Percentiles rank a stretch among this genome's conserved stretches.
These are phyloP conservation scores for Rhodotorula graminis DNA, from an alignment of 768 basidiomycete species.

Conservation along the genomic window DNA sequence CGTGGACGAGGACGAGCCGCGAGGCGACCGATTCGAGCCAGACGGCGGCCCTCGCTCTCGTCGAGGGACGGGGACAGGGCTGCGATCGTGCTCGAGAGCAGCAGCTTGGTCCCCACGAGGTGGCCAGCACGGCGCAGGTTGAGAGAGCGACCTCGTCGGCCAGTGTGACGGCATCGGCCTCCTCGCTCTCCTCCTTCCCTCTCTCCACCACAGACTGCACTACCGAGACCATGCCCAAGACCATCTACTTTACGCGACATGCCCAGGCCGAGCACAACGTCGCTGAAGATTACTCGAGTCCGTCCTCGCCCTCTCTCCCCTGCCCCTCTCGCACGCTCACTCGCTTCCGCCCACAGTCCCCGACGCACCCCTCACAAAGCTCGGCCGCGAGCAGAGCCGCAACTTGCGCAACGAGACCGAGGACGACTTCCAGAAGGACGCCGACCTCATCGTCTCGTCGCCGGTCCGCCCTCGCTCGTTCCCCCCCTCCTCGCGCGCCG, in stretches of 20 bases:
- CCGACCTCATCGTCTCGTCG: constrained; percentile 43
- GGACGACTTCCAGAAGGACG: constrained; percentile 42
- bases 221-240: constrained; percentile 4
- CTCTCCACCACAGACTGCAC: no score
- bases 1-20: no score
- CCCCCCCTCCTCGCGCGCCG: background rate
- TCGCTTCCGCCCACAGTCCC: constrained; percentile 14
- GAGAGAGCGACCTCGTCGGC: no score
- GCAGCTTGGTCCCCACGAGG: no score
- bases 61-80: no score
- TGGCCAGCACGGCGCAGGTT: no score
- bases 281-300: constrained; percentile 44
- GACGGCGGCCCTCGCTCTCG: no score
- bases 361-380: constrained; percentile 45
- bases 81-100: no score
- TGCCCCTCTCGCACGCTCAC: background rate
- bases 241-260: constrained; percentile 41
- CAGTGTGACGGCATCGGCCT: no score
- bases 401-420: constrained; percentile 43
- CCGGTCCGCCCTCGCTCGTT: constrained; percentile 15
- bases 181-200: no score
- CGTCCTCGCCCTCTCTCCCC: background rate
- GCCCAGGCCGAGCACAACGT: constrained; percentile 43
- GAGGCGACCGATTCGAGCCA: no score
- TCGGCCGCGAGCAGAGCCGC: constrained; percentile 43